Evolutionary conservation across 768 basidiomycete genomes (phyloP), one percentile per base, ranked within the genome.

Genomic region (Clitopilus hobsonii): DNA sequence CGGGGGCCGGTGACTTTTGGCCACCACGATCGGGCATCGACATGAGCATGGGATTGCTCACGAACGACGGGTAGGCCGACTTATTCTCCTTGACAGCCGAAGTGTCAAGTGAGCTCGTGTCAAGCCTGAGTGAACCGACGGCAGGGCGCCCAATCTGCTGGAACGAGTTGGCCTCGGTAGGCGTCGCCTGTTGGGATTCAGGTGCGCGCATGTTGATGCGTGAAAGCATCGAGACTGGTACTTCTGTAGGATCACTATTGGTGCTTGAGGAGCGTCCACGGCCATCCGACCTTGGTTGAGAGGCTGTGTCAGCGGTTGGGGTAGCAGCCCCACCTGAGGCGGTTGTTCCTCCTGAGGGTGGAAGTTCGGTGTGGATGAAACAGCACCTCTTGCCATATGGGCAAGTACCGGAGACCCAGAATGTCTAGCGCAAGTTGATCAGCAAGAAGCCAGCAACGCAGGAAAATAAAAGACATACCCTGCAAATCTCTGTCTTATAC

Each of bases 401-500:
- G 66, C 92, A 94, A 16, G 92, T 91, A 24, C 92, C 92, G 48
- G 91, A 93, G 11, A 94, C 88, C 90, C 92, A 94, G 77, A 94
- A 94, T 6, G 92, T 94, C 86, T 92, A 62, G 22, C 8, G 61
- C 54, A 56, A 56, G 32, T 23, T 56, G 5, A 28, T 60, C 50
- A 63, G 48, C 60, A 53, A 38, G 16, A 51, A 65, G 52, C 47
- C 26, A 8, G 6, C 8, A 20, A 26, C 51, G 23, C 29, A 28
- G 59, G 50, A 48, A 20, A 10, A 45, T 41, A 54, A 56, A 50
- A 22, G 38, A 71, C 84, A 60, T 63, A 92, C 90, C 74, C 91
- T 84, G 69, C 92, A 95, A 60, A 94, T 92, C 70, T 95, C 92
- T 8, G 93, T 94, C 72, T 95, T 95, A 72, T 94, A 94, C 91